Base-by-base conservation (phyloP, 306 rosid species). In the Geum urbanum region DNA sequence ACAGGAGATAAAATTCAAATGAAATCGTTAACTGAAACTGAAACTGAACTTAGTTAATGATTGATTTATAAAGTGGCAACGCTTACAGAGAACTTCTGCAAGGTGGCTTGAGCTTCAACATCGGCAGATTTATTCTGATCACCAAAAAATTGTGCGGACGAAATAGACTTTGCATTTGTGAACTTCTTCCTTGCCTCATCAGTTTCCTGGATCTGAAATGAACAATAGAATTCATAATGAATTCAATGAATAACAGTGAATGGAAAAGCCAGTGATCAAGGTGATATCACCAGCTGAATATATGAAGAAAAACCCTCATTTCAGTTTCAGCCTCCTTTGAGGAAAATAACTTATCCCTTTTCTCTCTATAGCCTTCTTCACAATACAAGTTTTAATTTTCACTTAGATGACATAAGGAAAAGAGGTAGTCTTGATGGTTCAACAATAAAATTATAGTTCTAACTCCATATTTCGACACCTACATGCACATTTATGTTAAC, bases 141-240 rank as follows among this genome's bases (percentile, higher is more conserved):
- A 62, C 97, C 98, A 40, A 90, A 92, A 81, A 67, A 90, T 83
- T 92, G 98, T 57, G 91, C 88, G 3, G 98, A 92, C 40, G 98
- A 90, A 79, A 92, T 90, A 43, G 97, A 92, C 76, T 90, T 92
- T 56, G 97, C 98, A 78, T 92, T 92, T 69, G 94, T 72, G 80
- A 92, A 92, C 85, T 92, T 92, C 87, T 84, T 90, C 79, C 97
- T 81, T 39, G 97, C 98, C 74, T 90, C 98, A 67, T 92, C 87
- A 50, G 90, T 76, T 73, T 92, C 97, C 81, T 86, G 82, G 70
- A 86, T 71, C 92, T 90, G 83, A 67, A 7, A 15, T 35, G 7
- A 45, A 15, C 45, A 62, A n/a, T 13, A 39, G 19, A 15, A 13
- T 0, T 59, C 37, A 45, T 69, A 56, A 59, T 74, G 15, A 15